phyloP scores from a whole-genome alignment of 805 yeast species.

The Zygosaccharomyces gambellarensis region DNA sequence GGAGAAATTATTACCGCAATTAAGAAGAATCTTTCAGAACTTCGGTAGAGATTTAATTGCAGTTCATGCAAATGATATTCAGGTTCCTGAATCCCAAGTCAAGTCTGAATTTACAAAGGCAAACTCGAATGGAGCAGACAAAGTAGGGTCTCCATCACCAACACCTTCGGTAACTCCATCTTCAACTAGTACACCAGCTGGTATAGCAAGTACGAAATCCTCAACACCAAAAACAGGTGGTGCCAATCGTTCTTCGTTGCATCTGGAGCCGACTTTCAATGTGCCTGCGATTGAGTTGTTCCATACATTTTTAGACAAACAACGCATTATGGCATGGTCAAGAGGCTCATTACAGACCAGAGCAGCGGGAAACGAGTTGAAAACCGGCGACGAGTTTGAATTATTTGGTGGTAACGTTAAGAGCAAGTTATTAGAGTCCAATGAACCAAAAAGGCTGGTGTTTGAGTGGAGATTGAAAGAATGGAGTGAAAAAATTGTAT shows the following conservation, averaged over 20 bases:
- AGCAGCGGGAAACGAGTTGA: slow-evolving; percentile 45
- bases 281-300: slow-evolving; percentile 85
- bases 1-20: slow-evolving; percentile 58
- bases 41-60: slow-evolving; percentile 77
- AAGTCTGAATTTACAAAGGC: slow-evolving; percentile 51
- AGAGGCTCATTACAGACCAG: slow-evolving; percentile 34
- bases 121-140: slow-evolving; percentile 38
- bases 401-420: slow-evolving; percentile 84
- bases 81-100: slow-evolving; percentile 65
- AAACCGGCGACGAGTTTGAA: slow-evolving; percentile 57
- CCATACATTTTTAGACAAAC: slow-evolving; percentile 68
- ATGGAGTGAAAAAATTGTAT: slow-evolving; percentile 85
- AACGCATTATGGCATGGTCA: slow-evolving; percentile 79
- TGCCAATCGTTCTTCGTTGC: slow-evolving; percentile 70
- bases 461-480: slow-evolving; percentile 83
- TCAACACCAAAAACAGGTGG: slow-evolving; percentile 11
- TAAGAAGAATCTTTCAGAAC: slow-evolving; percentile 52
- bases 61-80: slow-evolving; percentile 81
- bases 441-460: slow-evolving; percentile 53
- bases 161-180: slow-evolving; percentile 4
- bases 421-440: slow-evolving; percentile 62
- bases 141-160: slow-evolving; percentile 21
- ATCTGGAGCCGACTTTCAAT: slow-evolving; percentile 73
- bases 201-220: slow-evolving; percentile 13
- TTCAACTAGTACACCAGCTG: slow-evolving; percentile 6